Percentiles rank a stretch among this genome's conserved stretches.
These are phyloP conservation scores for Combretum micranthum DNA, from an alignment of 345 rosid species.

Conservation along the genomic window DNA sequence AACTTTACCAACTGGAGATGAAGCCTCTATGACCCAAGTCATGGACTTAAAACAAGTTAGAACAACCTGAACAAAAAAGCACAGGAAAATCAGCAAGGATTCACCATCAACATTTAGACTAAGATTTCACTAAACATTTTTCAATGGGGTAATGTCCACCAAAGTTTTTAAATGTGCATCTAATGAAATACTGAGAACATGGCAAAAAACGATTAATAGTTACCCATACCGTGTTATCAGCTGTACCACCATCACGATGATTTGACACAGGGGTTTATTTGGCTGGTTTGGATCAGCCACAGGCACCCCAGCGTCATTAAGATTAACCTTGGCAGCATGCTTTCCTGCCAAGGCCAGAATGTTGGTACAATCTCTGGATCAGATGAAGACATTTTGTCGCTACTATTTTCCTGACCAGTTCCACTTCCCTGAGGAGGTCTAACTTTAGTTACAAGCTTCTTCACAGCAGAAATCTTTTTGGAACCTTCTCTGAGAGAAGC, in stretches of 20 bases:
- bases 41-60: conserved; percentile 61
- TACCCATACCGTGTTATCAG: conserved; percentile 36
- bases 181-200: background rate
- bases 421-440: conserved; percentile 30
- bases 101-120: background rate
- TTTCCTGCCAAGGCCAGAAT: conserved; percentile 60
- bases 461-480: conserved; percentile 28
- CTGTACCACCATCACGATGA: conserved; percentile 28
- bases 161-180: background rate
- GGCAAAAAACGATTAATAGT: background rate
- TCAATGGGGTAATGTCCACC: background rate
- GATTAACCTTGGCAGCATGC: conserved; percentile 31
- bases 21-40: conserved; percentile 59
- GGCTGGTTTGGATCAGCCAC: conserved; percentile 53
- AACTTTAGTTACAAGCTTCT: conserved; percentile 39
- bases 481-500: conserved; percentile 38
- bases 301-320: conserved; percentile 40
- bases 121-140: background rate
- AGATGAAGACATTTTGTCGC: conserved; percentile 25
- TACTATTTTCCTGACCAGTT: conserved; percentile 31
- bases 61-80: conserved; percentile 37
- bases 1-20: conserved; percentile 31
- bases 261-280: conserved; percentile 38
- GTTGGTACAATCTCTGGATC: conserved; percentile 34
- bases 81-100: background rate